A percentile compares a stretch with the other conserved stretches of the same genome.
phyloP scores from a whole-genome alignment of 805 yeast genomes.

The Maudiozyma pseudohumilis region DNA sequence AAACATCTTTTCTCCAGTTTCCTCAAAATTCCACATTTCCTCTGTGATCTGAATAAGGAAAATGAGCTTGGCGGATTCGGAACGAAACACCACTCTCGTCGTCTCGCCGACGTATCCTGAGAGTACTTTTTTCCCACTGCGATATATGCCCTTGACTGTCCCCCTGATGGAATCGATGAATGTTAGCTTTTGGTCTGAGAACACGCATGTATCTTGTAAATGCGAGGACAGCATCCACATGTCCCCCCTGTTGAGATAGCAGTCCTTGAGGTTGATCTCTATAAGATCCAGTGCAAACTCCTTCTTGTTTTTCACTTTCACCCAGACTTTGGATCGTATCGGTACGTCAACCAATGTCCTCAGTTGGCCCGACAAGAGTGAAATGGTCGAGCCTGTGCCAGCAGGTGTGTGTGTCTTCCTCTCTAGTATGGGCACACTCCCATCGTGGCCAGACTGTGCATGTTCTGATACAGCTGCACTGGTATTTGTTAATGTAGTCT shows the following conservation, averaged over 20 bases:
- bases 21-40: conserved; percentile 98
- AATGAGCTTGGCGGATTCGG: conserved; percentile 79
- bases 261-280: conserved; percentile 72
- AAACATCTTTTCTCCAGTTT: conserved; percentile 88
- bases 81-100: conserved; percentile 77
- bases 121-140: conserved; percentile 56
- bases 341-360: conserved; percentile 55
- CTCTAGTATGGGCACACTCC: too few species aligned
- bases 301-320: conserved; percentile 37
- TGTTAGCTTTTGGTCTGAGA: conserved; percentile 52
- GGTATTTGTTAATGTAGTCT: background rate
- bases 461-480: background rate
- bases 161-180: conserved; percentile 58
- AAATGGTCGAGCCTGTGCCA: conserved; percentile 25
- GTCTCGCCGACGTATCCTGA: conserved; percentile 67
- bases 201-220: conserved; percentile 54
- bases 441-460: too few species aligned
- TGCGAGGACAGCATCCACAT: conserved; percentile 78
- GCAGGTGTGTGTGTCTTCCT: too few species aligned
- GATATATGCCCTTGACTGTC: conserved; percentile 48
- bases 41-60: conserved; percentile 81
- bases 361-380: conserved; percentile 50
- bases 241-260: conserved; percentile 76
- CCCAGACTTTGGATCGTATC: conserved; percentile 54
- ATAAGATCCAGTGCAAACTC: conserved; percentile 68